Percentiles rank a stretch among this genome's conserved stretches.
These are phyloP conservation scores for Malania oleifera DNA, from an alignment of 164 flowering plant species.

Conservation along the genomic window DNA sequence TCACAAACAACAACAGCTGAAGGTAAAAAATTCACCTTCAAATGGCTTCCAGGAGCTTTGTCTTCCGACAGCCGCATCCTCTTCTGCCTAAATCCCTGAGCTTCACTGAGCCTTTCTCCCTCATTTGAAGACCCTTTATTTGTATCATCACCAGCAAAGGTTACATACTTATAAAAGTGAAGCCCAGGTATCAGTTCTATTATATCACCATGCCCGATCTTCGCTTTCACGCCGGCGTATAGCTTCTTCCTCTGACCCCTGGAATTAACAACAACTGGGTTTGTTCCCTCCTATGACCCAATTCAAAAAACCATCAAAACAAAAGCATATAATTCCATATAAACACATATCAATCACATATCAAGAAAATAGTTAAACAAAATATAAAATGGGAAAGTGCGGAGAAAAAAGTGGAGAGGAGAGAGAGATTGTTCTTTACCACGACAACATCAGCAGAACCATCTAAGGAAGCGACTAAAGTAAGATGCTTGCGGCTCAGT, in stretches of 20 bases:
- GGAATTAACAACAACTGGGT: conserved; percentile 70
- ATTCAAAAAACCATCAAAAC: conserved; percentile 5
- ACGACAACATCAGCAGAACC: conserved; percentile 54
- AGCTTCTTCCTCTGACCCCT: conserved; percentile 55
- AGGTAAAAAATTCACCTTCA: conserved; percentile 27
- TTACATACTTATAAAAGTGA: conserved; percentile 53
- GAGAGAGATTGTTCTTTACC: conserved; percentile 23
- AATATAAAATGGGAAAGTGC: too few relatives aligned
- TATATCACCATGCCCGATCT: conserved; percentile 50
- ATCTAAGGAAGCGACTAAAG: conserved; percentile 35
- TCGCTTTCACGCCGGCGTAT: conserved; percentile 31
- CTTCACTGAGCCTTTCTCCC: conserved; percentile 13
- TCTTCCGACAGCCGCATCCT: conserved; percentile 40
- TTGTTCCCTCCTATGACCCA: conserved; percentile 64
- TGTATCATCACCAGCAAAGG: conserved; percentile 4
- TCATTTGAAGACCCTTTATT: conserved; percentile 20
- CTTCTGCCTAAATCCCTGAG: conserved; percentile 30
- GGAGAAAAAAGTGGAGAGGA: too few relatives aligned
- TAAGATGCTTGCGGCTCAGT: conserved; percentile 85
- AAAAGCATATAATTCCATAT: too few relatives aligned
- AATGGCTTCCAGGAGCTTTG: conserved; percentile 29
- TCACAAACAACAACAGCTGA: neutral
- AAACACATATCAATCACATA: too few relatives aligned
- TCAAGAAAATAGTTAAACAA: too few relatives aligned
- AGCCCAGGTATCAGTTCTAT: conserved; percentile 90